Conservation (phyloP, 148 eudicot genomes). For the Cornus controversa region DNA sequence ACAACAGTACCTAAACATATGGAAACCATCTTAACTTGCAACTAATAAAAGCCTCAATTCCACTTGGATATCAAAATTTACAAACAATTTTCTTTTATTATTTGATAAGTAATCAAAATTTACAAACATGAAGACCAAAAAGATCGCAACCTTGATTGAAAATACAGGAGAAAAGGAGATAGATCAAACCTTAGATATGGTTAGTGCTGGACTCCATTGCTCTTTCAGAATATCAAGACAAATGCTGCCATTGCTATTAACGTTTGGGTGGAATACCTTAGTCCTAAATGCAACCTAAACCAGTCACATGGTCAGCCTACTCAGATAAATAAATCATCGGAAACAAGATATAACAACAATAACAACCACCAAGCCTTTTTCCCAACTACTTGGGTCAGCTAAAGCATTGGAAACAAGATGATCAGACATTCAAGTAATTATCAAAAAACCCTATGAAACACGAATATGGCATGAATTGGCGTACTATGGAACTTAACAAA, state of each 20-base stretch:
- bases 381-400: no score
- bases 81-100: no score
- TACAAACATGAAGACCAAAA: neutral
- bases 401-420: no score
- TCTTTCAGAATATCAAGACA: slow-evolving; percentile 45
- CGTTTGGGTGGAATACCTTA: slow-evolving; percentile 39
- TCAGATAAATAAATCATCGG: neutral
- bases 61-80: neutral
- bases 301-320: neutral
- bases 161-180: neutral
- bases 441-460: neutral
- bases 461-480: no score
- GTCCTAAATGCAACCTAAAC: slow-evolving; percentile 42
- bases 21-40: neutral
- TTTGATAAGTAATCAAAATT: no score
- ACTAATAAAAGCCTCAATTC: neutral
- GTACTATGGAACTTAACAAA: neutral
- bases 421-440: no score
- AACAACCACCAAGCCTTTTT: no score
- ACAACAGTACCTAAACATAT: slow-evolving; percentile 29
- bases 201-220: slow-evolving; percentile 47
- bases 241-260: slow-evolving; percentile 47
- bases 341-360: no score
- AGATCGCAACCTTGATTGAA: neutral
- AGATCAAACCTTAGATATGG: slow-evolving; percentile 37